These are phyloP conservation scores for Cadophora sp. DNA, from an alignment of 2,329 filamentous ascomycete species.

Conservation along the genomic window DNA sequence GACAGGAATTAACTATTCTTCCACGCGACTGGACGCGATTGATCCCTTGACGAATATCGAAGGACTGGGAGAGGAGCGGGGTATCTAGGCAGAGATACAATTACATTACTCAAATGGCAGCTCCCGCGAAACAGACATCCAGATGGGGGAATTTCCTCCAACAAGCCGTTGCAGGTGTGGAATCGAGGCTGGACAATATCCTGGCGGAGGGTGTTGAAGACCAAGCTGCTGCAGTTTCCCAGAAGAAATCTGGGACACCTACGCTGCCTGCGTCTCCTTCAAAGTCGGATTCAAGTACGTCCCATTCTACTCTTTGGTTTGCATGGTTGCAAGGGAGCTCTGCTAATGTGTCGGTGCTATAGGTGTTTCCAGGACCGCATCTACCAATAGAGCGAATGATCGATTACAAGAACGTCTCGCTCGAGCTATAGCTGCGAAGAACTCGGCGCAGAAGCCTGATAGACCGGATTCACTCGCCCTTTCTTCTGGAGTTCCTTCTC, in stretches of 20 bases:
- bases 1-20: conserved; percentile 8
- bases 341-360: conserved; percentile 32
- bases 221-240: conserved; percentile 43
- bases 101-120: conserved; percentile 37
- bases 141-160: conserved; percentile 84
- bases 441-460: conserved; percentile 51
- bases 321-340: neutral
- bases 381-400: conserved; percentile 72
- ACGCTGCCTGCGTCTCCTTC: conserved; percentile 44
- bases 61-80: conserved; percentile 16
- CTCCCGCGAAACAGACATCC: conserved; percentile 53
- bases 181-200: conserved; percentile 91
- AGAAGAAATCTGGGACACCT: conserved; percentile 48
- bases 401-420: conserved; percentile 89
- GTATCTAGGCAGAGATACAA: neutral
- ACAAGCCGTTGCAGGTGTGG: conserved; percentile 90
- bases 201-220: conserved; percentile 77
- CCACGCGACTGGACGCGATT: conserved; percentile 29
- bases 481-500: conserved; percentile 55
- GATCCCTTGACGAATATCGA: conserved; percentile 11
- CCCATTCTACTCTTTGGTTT: conserved; percentile 5
- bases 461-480: conserved; percentile 55
- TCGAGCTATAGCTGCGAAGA: conserved; percentile 81
- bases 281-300: conserved; percentile 47
- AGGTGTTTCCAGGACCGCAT: conserved; percentile 67